Conservation (phyloP, 1,284 basidiomycete genomes). For the Puccinia horiana region DNA sequence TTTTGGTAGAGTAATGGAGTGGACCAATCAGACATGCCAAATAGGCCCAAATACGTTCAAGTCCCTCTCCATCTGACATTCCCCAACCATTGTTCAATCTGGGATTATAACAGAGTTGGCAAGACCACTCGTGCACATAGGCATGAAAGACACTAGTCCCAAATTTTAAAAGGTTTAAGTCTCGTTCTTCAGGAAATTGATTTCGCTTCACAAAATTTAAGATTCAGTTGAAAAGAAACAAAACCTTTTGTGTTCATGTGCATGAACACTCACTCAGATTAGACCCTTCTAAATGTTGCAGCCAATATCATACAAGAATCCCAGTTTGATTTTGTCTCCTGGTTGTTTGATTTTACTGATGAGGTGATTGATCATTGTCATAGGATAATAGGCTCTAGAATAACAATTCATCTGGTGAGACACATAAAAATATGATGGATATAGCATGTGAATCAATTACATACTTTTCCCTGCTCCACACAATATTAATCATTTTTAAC, state of each 20-base stretch:
- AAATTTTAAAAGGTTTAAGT: not conserved
- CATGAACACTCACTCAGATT: not conserved
- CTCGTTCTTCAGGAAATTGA: conserved; percentile 1
- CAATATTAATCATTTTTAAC: conserved; percentile 7
- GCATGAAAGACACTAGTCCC: conserved; percentile 3
- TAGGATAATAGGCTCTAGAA: not conserved
- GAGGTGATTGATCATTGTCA: conserved; percentile 9
- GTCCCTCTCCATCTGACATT: not conserved
- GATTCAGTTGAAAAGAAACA: not conserved
- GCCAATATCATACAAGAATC: conserved; percentile 24
- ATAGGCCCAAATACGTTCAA: not conserved
- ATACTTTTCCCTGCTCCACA: not conserved
- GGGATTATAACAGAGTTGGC: conserved; percentile 1
- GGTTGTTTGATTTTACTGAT: not conserved
- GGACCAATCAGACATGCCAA: not conserved
- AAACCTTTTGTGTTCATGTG: not conserved
- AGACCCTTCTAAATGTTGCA: conserved; percentile 19
- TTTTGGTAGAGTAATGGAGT: not conserved
- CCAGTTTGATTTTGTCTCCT: not conserved
- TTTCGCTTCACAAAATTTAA: not conserved
- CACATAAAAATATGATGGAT: not conserved
- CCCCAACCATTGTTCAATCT: not conserved
- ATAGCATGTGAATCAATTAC: not conserved
- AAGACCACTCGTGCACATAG: not conserved
- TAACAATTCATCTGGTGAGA: not conserved